Evolutionary conservation across 306 rosid genomes (phyloP).

Genomic region (Dalbergia cultrata): DNA sequence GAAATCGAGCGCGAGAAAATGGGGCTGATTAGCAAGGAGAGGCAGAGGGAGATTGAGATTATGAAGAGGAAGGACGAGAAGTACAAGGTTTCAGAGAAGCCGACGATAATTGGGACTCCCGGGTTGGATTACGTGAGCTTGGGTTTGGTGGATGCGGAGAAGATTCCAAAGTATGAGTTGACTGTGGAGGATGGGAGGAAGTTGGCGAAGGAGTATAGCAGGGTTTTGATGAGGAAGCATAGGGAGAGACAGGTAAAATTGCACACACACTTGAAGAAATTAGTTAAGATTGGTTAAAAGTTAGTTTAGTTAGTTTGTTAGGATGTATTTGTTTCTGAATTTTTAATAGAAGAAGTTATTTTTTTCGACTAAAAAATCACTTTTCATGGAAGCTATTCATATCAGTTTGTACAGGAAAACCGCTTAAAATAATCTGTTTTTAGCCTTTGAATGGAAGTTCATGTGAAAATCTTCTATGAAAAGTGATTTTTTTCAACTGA

Average conservation of each 20-base stretch:
- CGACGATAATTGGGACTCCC: constrained; percentile 71
- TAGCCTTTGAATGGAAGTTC: no score
- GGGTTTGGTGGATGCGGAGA: constrained; percentile 86
- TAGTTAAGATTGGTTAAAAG: no score
- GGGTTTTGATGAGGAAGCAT: constrained; percentile 81
- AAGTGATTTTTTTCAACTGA: no score
- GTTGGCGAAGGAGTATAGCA: constrained; percentile 94
- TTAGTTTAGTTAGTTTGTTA: no score
- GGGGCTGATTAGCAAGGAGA: constrained; percentile 86
- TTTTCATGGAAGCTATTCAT: no score
- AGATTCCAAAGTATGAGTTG: constrained; percentile 74
- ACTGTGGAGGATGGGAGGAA: constrained; percentile 79
- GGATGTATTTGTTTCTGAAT: no score
- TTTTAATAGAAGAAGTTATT: no score
- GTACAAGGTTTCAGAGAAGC: constrained; percentile 62
- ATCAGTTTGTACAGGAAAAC: no score
- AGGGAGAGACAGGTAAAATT: constrained; percentile 66
- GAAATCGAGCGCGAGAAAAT: constrained; percentile 78
- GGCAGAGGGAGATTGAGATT: constrained; percentile 77
- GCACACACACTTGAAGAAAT: neutral
- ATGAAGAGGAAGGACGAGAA: constrained; percentile 59
- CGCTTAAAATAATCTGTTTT: no score
- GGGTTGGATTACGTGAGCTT: constrained; percentile 76
- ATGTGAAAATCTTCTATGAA: no score
- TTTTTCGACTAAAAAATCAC: no score